Base-by-base conservation (phyloP, 805 yeast genomes). In the Zygosaccharomyces pseudorouxii region DNA sequence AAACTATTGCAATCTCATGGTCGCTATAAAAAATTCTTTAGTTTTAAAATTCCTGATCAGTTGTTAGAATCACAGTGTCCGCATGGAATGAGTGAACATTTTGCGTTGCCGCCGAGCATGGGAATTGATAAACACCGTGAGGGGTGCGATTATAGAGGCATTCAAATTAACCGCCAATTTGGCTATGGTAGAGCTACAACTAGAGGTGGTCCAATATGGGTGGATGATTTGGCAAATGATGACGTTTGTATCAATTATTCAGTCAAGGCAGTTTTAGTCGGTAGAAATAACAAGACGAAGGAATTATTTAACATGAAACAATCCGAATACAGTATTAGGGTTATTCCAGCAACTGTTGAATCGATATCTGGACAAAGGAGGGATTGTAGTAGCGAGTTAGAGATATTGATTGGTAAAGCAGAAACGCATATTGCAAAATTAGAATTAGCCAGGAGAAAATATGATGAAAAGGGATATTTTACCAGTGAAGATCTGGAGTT, bases 151-250 rank as follows among this genome's bases (percentile, higher is more conserved):
- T 62, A 62, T 8, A 39, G 47, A 4, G 42, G 51, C 1, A 58
- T 73, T 12, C 54, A 55, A 36, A 55, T 70, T 5, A 60, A 66
- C 35, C 69, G 71, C 37, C 65, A 71, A 0, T 62, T 79, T 27
- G 85, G 86, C 0, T 81, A 80, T 59, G 86, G 84, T 7, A 74
- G 77, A 50, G 55, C 75, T 10, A 69, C 70, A n/a, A 57, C 66
- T 1, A 55, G 71, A 31, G 86, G 85, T 1, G 71, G 80, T 0
- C 85, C 86, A 1, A 62, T 81, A 3, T 60, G 74, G 47, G 74
- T 78, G 2, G 66, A 64, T 10, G 86, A 81, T 63, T 63, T 71
- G 38, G 47, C 49, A 49, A 75, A 63, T 19, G 55, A 50, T 8
- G 46, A 51, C 19, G 56, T 57, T 22, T 76, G 81, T 35, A 63